A percentile compares a stretch with the other conserved stretches of the same genome.
These are phyloP conservation scores for Elongisporangium anandrum DNA, from an alignment of 352 stramenopile species.

Conservation along the genomic window DNA sequence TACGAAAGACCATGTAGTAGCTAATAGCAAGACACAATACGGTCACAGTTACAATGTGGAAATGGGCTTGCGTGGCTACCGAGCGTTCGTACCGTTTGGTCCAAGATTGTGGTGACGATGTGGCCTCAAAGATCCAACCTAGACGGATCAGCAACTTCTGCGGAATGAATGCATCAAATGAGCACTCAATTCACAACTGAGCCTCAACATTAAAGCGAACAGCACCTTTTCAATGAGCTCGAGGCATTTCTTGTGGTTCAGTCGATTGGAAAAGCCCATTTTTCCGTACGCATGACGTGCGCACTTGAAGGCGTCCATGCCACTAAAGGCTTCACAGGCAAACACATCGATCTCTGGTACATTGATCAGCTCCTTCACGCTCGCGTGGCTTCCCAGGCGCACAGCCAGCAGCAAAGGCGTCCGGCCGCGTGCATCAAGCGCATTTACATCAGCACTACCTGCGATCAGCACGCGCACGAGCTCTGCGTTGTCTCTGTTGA, in stretches of 20 bases:
- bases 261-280: neutral
- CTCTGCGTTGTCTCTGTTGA: conserved; percentile 43
- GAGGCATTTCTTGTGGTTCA: neutral
- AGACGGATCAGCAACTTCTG: neutral
- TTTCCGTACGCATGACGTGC: neutral
- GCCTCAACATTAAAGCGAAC: no score
- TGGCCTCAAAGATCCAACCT: neutral
- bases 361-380: neutral
- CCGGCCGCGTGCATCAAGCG: conserved; percentile 50
- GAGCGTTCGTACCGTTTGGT: neutral
- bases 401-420: conserved; percentile 47
- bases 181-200: neutral
- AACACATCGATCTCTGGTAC: neutral
- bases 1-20: neutral
- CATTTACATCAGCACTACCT: conserved; percentile 45
- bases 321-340: neutral
- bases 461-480: conserved; percentile 40
- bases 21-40: neutral
- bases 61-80: no score
- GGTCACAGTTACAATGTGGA: no score
- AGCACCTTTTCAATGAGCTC: neutral
- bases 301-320: neutral
- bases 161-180: neutral
- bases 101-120: neutral
- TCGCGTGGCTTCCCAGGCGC: neutral